Conservation (phyloP, 768 basidiomycete species). For the Leccinum rimulosum region DNA sequence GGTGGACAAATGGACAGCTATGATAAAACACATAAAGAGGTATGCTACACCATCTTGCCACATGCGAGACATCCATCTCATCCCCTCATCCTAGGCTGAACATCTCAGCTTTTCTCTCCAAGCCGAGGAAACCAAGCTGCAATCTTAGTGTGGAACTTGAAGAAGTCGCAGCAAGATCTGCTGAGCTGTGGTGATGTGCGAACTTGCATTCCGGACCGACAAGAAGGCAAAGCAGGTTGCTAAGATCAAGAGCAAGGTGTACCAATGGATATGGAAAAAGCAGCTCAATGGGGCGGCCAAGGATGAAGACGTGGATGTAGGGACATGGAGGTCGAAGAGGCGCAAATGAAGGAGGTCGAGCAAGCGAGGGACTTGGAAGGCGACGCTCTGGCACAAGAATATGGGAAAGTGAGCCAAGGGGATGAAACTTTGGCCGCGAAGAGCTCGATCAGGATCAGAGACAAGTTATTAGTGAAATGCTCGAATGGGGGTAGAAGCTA, state of each 20-base stretch:
- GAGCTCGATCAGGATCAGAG: slow-evolving; percentile 63
- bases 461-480: slow-evolving; percentile 80
- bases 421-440: slow-evolving; percentile 65
- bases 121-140: slow-evolving; percentile 47
- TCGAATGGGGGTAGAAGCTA: slow-evolving; percentile 77
- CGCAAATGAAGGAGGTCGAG: slow-evolving; percentile 68
- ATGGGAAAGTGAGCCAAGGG: slow-evolving; percentile 86
- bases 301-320: background rate
- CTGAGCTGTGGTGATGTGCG: slow-evolving; percentile 84
- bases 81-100: slow-evolving; percentile 55
- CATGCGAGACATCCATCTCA: slow-evolving; percentile 2
- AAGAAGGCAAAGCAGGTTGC: slow-evolving; percentile 83
- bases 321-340: slow-evolving; percentile 45
- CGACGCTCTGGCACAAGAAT: slow-evolving; percentile 83
- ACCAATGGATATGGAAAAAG: slow-evolving; percentile 80
- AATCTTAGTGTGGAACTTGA: slow-evolving; percentile 64
- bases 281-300: slow-evolving; percentile 54
- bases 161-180: slow-evolving; percentile 79
- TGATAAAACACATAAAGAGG: slow-evolving; percentile 93
- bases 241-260: slow-evolving; percentile 96
- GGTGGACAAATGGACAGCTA: slow-evolving; percentile 89
- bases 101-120: slow-evolving; percentile 87
- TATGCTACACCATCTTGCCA: slow-evolving; percentile 25
- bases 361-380: slow-evolving; percentile 69
- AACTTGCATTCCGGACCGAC: slow-evolving; percentile 92